Base-by-base conservation (phyloP, 176 grass and related monocot genomes). In the Aegilops umbellulata region DNA sequence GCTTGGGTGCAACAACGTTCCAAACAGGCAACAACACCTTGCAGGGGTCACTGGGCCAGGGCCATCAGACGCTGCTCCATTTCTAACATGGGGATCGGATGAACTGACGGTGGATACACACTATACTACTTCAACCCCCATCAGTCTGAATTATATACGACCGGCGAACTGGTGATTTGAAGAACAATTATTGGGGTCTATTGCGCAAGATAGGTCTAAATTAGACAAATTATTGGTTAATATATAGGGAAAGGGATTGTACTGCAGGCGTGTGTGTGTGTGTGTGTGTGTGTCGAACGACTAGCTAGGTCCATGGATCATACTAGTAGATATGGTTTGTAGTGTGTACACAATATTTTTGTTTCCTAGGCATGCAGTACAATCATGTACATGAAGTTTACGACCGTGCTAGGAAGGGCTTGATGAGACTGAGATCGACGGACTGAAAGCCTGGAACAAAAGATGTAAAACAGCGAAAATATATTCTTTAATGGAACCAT, bases 41-140 rank as follows among this genome's bases (percentile, higher is more conserved):
- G 89, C 85, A 91, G 76, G 85, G 85, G 82, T 67, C 91, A 12
- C 29, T 82, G 15, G 85, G 77, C 67, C 69, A 80, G 64, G 60
- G 61, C 66, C 90, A 91, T 60, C 92, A 94, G 31, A 78, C 93
- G 90, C 82, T 92, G 67, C 86, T 91, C 51, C 88, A 88, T 76
- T 82, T 88, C 90, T 80, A 75, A 90, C 87, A 78, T 79, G 82
- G 86, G 81, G 75, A 17, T 22, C 72, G 25, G 72, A 84, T 93
- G 84, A 90, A 85, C 60, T 91, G 85, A 88, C 39, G 30, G 30
- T 57, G 19, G 49, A 87, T 65, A 63, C 17, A 12, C 47, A 49
- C 16, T 30, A 75, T 75, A 6, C 42, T 75, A 10, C 72, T 29
- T 84, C 34, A 31, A 66, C 25, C 30, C 30, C n/a, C 78, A 49